Base-by-base conservation (phyloP, 306 rosid species). In the Hippophae gyantsensis region DNA sequence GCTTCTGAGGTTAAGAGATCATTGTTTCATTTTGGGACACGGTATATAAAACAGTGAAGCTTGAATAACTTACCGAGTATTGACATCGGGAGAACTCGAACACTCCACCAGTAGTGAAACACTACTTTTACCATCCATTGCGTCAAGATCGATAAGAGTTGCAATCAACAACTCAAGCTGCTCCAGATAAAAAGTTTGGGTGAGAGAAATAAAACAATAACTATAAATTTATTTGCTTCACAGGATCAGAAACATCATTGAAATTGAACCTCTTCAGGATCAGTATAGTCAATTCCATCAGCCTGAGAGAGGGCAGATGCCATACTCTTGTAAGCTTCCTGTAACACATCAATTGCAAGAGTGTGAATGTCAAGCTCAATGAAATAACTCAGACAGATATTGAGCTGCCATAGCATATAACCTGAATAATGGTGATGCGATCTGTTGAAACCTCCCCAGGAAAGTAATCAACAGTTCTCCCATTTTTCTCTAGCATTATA, bases 321-420 rank as follows among this genome's bases (percentile, higher is more conserved):
- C 92, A 92, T 85, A 70, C 89, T 87, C 89, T 87, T 79, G 83
- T 90, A 87, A 58, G 90, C 94, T 74, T 92, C 98, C 96, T 92
- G 79, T 60, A 69, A 58, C 57, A 26, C 40, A 67, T 9, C 71
- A 67, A 69, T 52, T 26, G 68, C 7, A 60, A 42, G 40, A 52
- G 42, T 26, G 43, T 56, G 44, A 71, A 67, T 67, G 50, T 70
- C 57, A 61, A 25, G 66, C 44, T 57, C 68, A 59, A 7, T 25
- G 45, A 55, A 58, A 68, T 46, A 62, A 64, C 52, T 55, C 4
- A 67, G 63, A 42, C 45, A 50, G 43, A 32, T 42, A 67, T 8
- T 32, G 50, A 57, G 62, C 27, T 42, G 51, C 45, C 44, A 43
- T 10, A 51, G 52, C 47, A 7, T 48, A 56, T 59, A 58, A 90